Evolutionary conservation across 1,284 basidiomycete genomes (phyloP).

Genomic region (Ceratobasidium sp.): DNA sequence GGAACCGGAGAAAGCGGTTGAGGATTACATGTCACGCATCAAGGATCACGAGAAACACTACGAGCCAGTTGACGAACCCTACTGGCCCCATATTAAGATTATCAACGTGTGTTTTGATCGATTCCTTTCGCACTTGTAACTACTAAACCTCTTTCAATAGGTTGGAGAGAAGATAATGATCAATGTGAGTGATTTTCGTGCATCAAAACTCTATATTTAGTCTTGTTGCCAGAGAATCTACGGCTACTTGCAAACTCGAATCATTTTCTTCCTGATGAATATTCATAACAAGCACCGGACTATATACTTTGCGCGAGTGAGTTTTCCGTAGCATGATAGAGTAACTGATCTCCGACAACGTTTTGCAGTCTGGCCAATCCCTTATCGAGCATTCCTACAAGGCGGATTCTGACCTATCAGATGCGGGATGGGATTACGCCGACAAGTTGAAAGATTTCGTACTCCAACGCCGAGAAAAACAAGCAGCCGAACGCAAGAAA

Average conservation of each 20-base stretch:
- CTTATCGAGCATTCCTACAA: slow-evolving; percentile 99
- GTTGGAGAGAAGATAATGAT: slow-evolving; percentile 93
- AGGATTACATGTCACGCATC: slow-evolving; percentile 93
- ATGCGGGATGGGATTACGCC: slow-evolving; percentile 94
- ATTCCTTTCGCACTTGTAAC: neutral
- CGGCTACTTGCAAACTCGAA: slow-evolving; percentile 85
- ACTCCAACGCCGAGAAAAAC: slow-evolving; percentile 72
- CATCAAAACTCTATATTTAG: neutral
- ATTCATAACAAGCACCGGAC: slow-evolving; percentile 91
- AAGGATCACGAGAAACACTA: slow-evolving; percentile 86
- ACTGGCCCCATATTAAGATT: slow-evolving; percentile 94
- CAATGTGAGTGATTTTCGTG: slow-evolving; percentile 62
- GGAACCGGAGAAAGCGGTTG: slow-evolving; percentile 89
- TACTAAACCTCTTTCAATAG: slow-evolving; percentile 49
- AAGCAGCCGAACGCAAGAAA: slow-evolving; percentile 66
- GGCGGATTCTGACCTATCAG: slow-evolving; percentile 95
- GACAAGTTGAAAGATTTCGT: slow-evolving; percentile 86
- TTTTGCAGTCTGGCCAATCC: slow-evolving; percentile 82
- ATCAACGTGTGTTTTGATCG: slow-evolving; percentile 70
- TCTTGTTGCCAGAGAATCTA: slow-evolving; percentile 71
- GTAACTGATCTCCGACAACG: neutral
- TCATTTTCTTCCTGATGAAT: slow-evolving; percentile 98
- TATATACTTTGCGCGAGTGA: slow-evolving; percentile 90
- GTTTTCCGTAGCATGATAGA: slow-evolving; percentile 45
- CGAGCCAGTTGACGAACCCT: slow-evolving; percentile 83